phyloP scores from a whole-genome alignment of 768 basidiomycete species.

The Termitomyces sp. region DNA sequence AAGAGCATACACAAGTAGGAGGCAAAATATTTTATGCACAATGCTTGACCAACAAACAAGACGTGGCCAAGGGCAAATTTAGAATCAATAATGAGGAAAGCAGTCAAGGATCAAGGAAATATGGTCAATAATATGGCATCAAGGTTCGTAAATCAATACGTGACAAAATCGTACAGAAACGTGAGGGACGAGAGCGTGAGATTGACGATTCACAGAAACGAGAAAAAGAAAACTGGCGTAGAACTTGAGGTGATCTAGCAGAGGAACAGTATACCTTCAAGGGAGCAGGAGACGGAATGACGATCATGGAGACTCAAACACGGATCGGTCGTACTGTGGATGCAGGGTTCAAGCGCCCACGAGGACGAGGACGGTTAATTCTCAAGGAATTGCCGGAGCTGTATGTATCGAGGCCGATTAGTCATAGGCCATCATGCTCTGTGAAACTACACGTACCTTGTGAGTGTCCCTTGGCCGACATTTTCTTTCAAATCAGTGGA shows the following conservation, averaged over 20 bases:
- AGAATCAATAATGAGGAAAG: constrained; percentile 14
- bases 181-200: constrained; percentile 1
- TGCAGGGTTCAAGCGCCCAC: constrained; percentile 44
- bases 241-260: constrained; percentile 12
- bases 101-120: constrained; percentile 5
- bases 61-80: constrained; percentile 5
- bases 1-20: constrained; percentile 8
- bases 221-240: constrained; percentile 7
- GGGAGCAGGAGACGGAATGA: neutral
- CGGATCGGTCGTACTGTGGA: constrained; percentile 35
- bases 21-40: constrained; percentile 9
- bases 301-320: constrained; percentile 20
- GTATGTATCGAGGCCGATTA: constrained; percentile 6
- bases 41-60: constrained; percentile 11
- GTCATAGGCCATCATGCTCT: neutral
- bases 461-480: constrained; percentile 36
- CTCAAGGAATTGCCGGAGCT: constrained; percentile 48
- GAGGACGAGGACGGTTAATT: constrained; percentile 48
- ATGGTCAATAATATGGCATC: constrained; percentile 2
- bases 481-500: constrained; percentile 59
- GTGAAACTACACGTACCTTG: constrained; percentile 48
- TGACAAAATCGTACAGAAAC: constrained; percentile 13
- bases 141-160: constrained; percentile 13
- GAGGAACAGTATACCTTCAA: constrained; percentile 5
- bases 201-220: neutral